These are phyloP conservation scores for Aspergillus ochraceus DNA, from an alignment of 2,329 filamentous ascomycete species.

Conservation along the genomic window DNA sequence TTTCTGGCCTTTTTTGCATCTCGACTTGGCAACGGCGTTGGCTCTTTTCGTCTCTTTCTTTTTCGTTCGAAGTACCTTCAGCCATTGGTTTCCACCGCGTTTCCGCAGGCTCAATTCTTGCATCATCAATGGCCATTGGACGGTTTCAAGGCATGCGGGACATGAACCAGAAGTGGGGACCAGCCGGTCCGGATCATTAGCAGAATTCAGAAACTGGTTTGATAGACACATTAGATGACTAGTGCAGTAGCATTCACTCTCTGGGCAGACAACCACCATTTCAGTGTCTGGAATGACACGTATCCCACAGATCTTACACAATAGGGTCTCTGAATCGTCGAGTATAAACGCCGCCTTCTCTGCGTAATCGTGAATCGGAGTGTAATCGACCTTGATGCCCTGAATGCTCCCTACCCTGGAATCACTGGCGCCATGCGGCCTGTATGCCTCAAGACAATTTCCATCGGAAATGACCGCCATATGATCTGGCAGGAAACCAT, in stretches of 20 bases:
- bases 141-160: conserved; percentile 62
- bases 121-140: conserved; percentile 76
- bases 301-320: conserved; percentile 53
- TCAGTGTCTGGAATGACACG: conserved; percentile 38
- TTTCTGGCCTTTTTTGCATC: background rate
- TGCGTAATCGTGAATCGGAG: conserved; percentile 49
- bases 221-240: conserved; percentile 61
- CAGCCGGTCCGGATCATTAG: conserved; percentile 44
- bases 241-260: conserved; percentile 47
- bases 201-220: conserved; percentile 48
- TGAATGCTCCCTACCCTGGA: conserved; percentile 40
- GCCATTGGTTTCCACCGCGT: conserved; percentile 68
- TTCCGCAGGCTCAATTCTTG: conserved; percentile 76
- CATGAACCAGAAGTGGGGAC: conserved; percentile 71
- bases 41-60: conserved; percentile 31
- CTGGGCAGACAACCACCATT: conserved; percentile 54
- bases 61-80: conserved; percentile 62
- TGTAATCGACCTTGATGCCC: conserved; percentile 56
- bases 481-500: conserved; percentile 48
- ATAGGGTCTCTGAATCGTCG: conserved; percentile 32
- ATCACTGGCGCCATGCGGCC: conserved; percentile 14
- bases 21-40: background rate
- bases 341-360: conserved; percentile 52
- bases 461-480: conserved; percentile 59
- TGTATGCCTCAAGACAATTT: conserved; percentile 17